Base-by-base conservation (phyloP, 108 stramenopile species). In the Chaetoceros muelleri region DNA sequence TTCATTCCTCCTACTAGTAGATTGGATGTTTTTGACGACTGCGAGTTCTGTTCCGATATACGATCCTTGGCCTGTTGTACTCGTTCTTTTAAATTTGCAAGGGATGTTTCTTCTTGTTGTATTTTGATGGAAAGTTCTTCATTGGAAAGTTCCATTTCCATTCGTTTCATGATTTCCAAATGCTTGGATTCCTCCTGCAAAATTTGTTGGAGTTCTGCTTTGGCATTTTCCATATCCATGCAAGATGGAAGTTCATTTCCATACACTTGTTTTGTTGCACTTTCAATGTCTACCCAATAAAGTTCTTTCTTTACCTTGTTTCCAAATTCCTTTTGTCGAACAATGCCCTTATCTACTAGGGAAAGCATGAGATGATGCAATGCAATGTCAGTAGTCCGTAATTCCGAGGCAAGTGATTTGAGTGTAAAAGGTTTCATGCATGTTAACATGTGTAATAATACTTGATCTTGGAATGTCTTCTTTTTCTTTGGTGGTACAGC, bases 391-490 rank as follows among this genome's bases (percentile, higher is more conserved):
- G 74, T 86, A 18, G 84, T 78, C 23, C 71, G 65, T 26, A 78
- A 70, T 7, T 63, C 69, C 48, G 75, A 65, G 28, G 80, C 75
- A n/a, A 93, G 71, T 1, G 60, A 55, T 62, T 80, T 88, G 47
- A 86, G 52, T n/a, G 69, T 76, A 52, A 73, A 87, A 5, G 90
- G 84, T 30, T 72, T 68, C 66, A 73, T 74, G n/a, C 73, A 52
- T 2, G 76, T 58, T 16, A 90, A 70, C 76, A 90, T 77, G 18
- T 67, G 69, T 31, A 74, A 58, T 18, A 85, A 58, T 19, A 90
- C 69, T 50, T 81, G 60, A 53, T 90, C 84, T 55, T 90, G 75
- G 59, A 84, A 90, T 51, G 77, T 72, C 0, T 50, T 57, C 48
- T 75, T 79, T 57, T 84, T 89, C 60, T 64, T 58, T 48, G 17